A percentile compares a stretch with the other conserved stretches of the same genome.
These are phyloP conservation scores for Amanita jacksonii DNA, from an alignment of 768 basidiomycete genomes.

Conservation along the genomic window DNA sequence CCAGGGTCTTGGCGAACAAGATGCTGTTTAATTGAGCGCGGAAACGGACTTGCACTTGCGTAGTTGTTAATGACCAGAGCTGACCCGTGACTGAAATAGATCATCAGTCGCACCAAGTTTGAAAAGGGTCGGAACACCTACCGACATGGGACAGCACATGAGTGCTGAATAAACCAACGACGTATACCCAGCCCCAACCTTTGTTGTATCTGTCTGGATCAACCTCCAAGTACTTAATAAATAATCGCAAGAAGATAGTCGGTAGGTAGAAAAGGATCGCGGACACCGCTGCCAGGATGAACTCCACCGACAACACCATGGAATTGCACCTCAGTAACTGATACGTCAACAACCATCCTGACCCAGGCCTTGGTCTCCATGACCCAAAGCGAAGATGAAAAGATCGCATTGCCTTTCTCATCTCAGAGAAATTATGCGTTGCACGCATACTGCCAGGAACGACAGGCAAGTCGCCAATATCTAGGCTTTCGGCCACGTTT, in stretches of 20 bases:
- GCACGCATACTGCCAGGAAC: slow-evolving; percentile 67
- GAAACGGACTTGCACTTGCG: slow-evolving; percentile 59
- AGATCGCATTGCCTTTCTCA: slow-evolving; percentile 48
- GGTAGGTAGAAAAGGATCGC: slow-evolving; percentile 60
- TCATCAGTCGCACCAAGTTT: not conserved
- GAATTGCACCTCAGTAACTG: slow-evolving; percentile 52
- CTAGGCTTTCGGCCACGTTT: slow-evolving; percentile 59
- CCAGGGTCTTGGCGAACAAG: slow-evolving; percentile 77
- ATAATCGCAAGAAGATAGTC: slow-evolving; percentile 48
- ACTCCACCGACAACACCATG: slow-evolving; percentile 27
- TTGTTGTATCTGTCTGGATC: slow-evolving; percentile 45
- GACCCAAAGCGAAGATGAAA: slow-evolving; percentile 40
- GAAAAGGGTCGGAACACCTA: slow-evolving; percentile 15
- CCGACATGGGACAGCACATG: slow-evolving; percentile 25
- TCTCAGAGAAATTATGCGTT: slow-evolving; percentile 48
- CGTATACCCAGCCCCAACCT: slow-evolving; percentile 69
- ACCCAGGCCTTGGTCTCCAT: slow-evolving; percentile 53
- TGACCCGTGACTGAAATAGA: slow-evolving; percentile 46
- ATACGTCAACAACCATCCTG: slow-evolving; percentile 56
- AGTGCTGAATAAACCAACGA: slow-evolving; percentile 25
- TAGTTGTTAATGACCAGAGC: slow-evolving; percentile 62
- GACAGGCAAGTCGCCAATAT: slow-evolving; percentile 84
- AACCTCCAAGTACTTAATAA: slow-evolving; percentile 58
- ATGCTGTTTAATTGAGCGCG: slow-evolving; percentile 76
- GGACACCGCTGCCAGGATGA: slow-evolving; percentile 41